Conservation (phyloP, 2,329 filamentous ascomycete genomes). For the Clarireedia monteithiana region DNA sequence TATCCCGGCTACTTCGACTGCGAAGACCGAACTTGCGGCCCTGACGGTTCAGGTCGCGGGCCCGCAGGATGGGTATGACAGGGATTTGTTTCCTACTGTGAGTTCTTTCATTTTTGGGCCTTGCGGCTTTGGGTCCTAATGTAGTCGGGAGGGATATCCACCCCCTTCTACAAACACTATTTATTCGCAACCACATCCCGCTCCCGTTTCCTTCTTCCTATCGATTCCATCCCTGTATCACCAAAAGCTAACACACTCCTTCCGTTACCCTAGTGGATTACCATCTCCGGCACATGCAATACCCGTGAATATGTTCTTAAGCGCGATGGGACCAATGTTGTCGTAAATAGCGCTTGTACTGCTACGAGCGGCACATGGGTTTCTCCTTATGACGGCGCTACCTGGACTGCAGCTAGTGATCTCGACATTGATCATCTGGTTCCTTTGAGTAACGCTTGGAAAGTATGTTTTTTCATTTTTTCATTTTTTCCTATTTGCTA, state of each 20-base stretch:
- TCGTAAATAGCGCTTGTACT: constrained; percentile 50
- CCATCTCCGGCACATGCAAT: constrained; percentile 59
- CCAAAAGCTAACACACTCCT: no score
- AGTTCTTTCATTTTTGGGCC: background rate
- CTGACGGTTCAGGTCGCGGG: constrained; percentile 51
- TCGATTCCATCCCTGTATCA: no score
- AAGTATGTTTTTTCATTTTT: constrained; percentile 24
- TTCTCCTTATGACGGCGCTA: constrained; percentile 66
- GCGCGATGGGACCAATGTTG: constrained; percentile 62
- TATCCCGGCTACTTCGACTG: constrained; percentile 51
- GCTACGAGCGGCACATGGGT: constrained; percentile 61
- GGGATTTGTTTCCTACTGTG: constrained; percentile 52
- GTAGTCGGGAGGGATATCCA: background rate
- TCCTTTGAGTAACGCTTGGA: constrained; percentile 74
- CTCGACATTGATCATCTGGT: constrained; percentile 82
- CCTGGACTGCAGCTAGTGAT: constrained; percentile 60
- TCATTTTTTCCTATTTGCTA: no score
- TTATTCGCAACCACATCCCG: background rate
- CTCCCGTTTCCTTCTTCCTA: background rate
- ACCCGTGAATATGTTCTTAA: constrained; percentile 65
- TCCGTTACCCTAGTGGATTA: constrained; percentile 32
- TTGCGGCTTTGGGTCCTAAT: no score
- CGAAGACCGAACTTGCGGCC: constrained; percentile 47
- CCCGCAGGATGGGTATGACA: constrained; percentile 50
- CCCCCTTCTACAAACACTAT: background rate